phyloP scores from a whole-genome alignment of 1,284 basidiomycete genomes.

The Ganoderma resinaceum region DNA sequence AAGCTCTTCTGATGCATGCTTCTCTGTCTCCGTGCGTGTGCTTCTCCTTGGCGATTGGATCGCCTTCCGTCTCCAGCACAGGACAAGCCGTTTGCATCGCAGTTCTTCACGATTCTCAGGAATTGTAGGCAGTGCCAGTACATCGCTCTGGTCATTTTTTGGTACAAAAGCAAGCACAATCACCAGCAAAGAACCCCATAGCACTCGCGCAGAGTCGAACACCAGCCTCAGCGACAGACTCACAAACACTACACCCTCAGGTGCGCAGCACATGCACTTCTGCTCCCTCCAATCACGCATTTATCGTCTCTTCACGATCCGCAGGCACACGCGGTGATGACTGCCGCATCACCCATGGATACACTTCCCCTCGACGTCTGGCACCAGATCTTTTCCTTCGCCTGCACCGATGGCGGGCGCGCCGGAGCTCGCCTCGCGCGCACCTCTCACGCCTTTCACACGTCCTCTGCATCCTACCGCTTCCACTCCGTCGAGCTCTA shows the following conservation, averaged over 20 bases:
- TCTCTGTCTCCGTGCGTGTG: not conserved
- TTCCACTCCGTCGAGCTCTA: conserved; percentile 19
- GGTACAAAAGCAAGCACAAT: not conserved
- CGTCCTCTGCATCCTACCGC: conserved; percentile 13
- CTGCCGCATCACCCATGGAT: conserved; percentile 4
- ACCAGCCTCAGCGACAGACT: not conserved
- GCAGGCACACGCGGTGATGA: not conserved
- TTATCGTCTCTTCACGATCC: not conserved
- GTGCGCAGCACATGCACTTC: not conserved
- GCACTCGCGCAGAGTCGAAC: not conserved
- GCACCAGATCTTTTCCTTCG: conserved; percentile 16
- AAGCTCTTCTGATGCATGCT: not conserved
- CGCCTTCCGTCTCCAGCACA: conserved; percentile 1
- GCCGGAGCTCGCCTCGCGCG: conserved; percentile 12
- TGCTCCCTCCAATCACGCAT: not conserved
- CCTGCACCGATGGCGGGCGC: conserved; percentile 20
- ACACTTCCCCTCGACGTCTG: conserved; percentile 20
- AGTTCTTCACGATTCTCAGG: not conserved
- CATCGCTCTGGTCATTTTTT: not conserved
- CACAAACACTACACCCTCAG: not conserved
- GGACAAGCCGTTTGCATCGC: not conserved
- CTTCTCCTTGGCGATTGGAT: not conserved
- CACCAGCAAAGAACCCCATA: not conserved
- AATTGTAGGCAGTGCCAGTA: not conserved
- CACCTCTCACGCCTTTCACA: conserved; percentile 16